These are phyloP conservation scores for Saraca asoca DNA, from an alignment of 331 rosid genomes.

Conservation along the genomic window DNA sequence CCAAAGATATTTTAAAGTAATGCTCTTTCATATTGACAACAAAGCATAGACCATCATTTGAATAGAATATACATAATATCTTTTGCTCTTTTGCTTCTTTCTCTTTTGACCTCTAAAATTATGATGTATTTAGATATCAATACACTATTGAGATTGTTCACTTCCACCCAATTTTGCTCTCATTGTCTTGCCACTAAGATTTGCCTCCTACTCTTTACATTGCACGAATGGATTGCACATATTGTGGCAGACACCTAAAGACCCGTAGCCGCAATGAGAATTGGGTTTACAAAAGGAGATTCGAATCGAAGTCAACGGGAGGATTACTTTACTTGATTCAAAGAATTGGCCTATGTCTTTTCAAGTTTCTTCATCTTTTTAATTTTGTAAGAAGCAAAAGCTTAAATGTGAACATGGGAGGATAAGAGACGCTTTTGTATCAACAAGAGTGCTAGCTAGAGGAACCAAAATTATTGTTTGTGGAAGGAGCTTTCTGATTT, in stretches of 20 bases:
- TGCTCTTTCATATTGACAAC: constrained; percentile 37
- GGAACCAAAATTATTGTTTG: no score
- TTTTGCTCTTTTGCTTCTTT: constrained; percentile 4
- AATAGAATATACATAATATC: neutral
- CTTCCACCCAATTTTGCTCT: constrained; percentile 43
- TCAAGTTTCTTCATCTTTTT: constrained; percentile 6
- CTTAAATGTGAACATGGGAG: no score
- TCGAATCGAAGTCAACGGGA: constrained; percentile 40
- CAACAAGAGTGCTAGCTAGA: no score
- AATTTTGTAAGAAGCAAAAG: no score
- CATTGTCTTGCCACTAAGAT: constrained; percentile 47
- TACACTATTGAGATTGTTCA: constrained; percentile 33
- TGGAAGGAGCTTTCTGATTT: no score
- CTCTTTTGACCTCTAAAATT: constrained; percentile 28
- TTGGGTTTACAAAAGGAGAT: constrained; percentile 23
- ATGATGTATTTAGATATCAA: neutral
- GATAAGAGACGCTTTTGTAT: no score
- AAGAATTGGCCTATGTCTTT: constrained; percentile 20
- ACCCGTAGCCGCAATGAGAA: constrained; percentile 38
- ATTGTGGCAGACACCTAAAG: constrained; percentile 47
- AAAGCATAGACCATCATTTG: constrained; percentile 32
- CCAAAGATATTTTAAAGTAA: constrained; percentile 34
- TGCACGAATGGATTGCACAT: constrained; percentile 47
- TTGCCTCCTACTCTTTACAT: constrained; percentile 43
- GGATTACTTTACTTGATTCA: constrained; percentile 39